Base-by-base conservation (phyloP, 2,329 filamentous ascomycete species). In the Cephalotrichum gorgonifer region DNA sequence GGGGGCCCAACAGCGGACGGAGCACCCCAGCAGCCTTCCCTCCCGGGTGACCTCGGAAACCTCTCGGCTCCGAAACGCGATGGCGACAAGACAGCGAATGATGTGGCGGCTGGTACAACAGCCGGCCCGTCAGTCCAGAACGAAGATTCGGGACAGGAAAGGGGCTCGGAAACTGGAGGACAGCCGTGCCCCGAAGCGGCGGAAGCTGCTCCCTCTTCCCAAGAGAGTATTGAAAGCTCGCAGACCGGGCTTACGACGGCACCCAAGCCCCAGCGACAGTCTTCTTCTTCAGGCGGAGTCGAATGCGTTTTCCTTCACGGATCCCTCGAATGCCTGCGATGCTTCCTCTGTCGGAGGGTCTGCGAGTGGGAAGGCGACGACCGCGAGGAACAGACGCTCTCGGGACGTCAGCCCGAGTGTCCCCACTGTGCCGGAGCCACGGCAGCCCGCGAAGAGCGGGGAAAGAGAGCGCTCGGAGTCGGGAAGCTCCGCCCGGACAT, bases 221-320 rank as follows among this genome's bases (percentile, higher is more conserved):
- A 48, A 43, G 46, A 23, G 14, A 9, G 22, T 11, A 20, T 22
- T 20, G 20, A 25, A 22, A 9, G 38, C 33, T n/a, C 15, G 6
- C n/a, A 43, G 23, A 7, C n/a, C 14, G 27, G 38, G 5, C 25
- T n/a, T n/a, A n/a, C 23, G 33, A 5, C 43, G n/a, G 25, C 20
- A 14, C 15, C 33, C 35, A 39, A 39, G 17, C 33, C 44, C 22
- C 23, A 26, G 15, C 44, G 26, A 5, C 35, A 44, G 11, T 22
- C 41, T 67, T 63, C 33, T 14, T 48, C 50, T 14, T 48, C 48
- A 8, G 43, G 50, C 27, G 78, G 78, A 0, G 78, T 81, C 1
- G 78, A 81, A 56, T 81, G 80, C 48, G 83, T 88, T n/a, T 83
- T 81, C 49, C 70, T 88, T 1, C 83, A 87, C 58, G 84, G 83